Evolutionary conservation across 345 rosid species (phyloP), one percentile per base, ranked within the genome.

Genomic region (Populus davidiana): DNA sequence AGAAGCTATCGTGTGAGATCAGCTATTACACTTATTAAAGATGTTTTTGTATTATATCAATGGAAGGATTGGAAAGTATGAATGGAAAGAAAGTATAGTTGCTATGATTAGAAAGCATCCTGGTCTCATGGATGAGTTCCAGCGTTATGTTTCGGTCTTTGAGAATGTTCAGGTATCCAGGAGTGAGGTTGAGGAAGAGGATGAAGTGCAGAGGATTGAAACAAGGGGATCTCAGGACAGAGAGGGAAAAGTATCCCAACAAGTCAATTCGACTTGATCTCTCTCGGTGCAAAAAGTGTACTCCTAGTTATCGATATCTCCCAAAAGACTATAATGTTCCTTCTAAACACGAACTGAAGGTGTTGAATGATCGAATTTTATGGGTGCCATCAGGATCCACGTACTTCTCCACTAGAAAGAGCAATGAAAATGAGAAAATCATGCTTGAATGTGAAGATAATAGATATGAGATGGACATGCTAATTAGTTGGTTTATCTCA

Each of bases 401-500:
- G 31, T 47, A 41, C 29, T 66, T 23, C 49, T 67, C 50, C 14
- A 59, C 41, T 35, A 72, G 63, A 5, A 72, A 47, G 20, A 68
- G 16, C 65, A 50, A 23, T 1, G 62, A 25, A 64, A 17, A 23
- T 5, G 84, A 77, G n/a, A 50, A 69, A 38, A n/a, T 49, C 23
- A 1, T 77, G 25, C 62, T 73, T 12, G 43, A 35, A 35, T 76
- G 70, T n/a, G 85, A 83, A 50, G 82, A 79, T 67, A 59, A 76
- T 10, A 78, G 75, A 59, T 71, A n/a, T 71, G 82, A 82, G 76
- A 38, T 71, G 64, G 82, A 82, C 27, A 56, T 75, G 72, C 17
- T 78, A 33, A 1, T 66, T 67, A 68, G 33, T 23, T 20, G n/a
- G 63, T 11, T 82, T 6, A 75, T 6, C 2, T 70, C 78, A 23